Base-by-base conservation (phyloP, 2,329 filamentous ascomycete genomes). In the Orbilia javanica region DNA sequence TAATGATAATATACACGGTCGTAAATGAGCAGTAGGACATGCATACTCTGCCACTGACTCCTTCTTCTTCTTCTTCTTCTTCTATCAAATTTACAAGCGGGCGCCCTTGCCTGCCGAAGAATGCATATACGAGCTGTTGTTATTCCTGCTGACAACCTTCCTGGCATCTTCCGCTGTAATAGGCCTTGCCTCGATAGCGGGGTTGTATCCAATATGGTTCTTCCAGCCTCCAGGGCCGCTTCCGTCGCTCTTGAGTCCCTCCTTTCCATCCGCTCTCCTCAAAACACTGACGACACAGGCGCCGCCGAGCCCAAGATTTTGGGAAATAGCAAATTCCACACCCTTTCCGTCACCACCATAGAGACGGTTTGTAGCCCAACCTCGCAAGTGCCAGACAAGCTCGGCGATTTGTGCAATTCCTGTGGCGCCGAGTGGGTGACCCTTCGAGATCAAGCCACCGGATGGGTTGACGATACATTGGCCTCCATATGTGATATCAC, bases 351-450 rank as follows among this genome's bases (percentile, higher is more conserved):
- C 75, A 73, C 88, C 87, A 20, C 89, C 86, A 0, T 92, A 88
- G 15, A 90, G 86, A 46, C 95, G 88, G 86, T 97, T 97, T 85
- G 96, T 97, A 20, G 95, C 95, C 95, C 95, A 97, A 11, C 95
- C 95, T 80, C 95, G 89, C 81, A 98, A 87, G 83, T 98, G 95
- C 95, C 95, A 98, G 29, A 96, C 92, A 11, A 98, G 87, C 86
- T 98, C 95, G 4, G 95, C 93, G 83, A 94, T 97, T 86, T 98
- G 95, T 11, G 95, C 96, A 65, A 98, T 88, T n/a, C 96, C 95
- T 0, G 93, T 97, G 0, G 95, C 95, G 36, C 95, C 95, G 3
- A 98, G 90, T 0, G 96, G 95, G 84, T 98, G 95, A 46, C 95
- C 96, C 87, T 98, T 98, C 79, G 92, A 96, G 82, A 98, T 98